Conservation (phyloP, 306 rosid genomes). For the Dryas alaskensis region DNA sequence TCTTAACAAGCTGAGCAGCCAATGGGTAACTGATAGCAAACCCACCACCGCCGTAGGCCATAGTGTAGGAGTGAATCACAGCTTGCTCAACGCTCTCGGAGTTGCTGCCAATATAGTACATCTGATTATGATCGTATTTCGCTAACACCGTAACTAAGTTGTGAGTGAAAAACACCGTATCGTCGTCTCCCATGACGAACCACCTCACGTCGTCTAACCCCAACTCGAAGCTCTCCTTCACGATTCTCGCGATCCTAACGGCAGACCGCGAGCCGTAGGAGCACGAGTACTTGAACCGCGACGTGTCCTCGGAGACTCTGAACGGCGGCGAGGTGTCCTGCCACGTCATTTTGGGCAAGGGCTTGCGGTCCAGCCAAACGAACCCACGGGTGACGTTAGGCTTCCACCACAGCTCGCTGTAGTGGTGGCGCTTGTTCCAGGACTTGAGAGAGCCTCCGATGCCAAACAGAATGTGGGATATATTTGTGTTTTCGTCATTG, state of each 20-base stretch:
- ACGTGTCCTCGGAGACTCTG: slow-evolving; percentile 48
- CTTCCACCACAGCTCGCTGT: slow-evolving; percentile 64
- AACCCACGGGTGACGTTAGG: slow-evolving; percentile 45
- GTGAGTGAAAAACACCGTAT: slow-evolving; percentile 63
- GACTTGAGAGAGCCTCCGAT: slow-evolving; percentile 51
- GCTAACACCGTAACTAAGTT: slow-evolving; percentile 54
- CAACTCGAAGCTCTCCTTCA: slow-evolving; percentile 72
- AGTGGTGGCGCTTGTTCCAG: slow-evolving; percentile 48
- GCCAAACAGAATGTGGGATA: slow-evolving; percentile 65
- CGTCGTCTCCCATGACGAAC: slow-evolving; percentile 92
- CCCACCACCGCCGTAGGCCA: slow-evolving; percentile 82
- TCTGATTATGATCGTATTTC: slow-evolving; percentile 70
- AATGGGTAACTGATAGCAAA: slow-evolving; percentile 68
- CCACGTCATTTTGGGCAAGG: slow-evolving; percentile 38
- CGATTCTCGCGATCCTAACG: slow-evolving; percentile 58
- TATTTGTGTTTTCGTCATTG: slow-evolving; percentile 33
- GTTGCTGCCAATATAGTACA: slow-evolving; percentile 74
- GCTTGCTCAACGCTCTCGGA: slow-evolving; percentile 80
- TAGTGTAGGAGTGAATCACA: slow-evolving; percentile 41
- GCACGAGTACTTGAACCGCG: slow-evolving; percentile 55
- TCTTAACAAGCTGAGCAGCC: slow-evolving; percentile 50
- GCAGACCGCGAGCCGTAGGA: slow-evolving; percentile 65
- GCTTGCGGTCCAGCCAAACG: slow-evolving; percentile 58
- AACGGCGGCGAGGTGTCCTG: slow-evolving; percentile 35
- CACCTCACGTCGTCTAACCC: slow-evolving; percentile 55